Conservation (phyloP, 306 rosid species). For the Abrus pulchellus region DNA sequence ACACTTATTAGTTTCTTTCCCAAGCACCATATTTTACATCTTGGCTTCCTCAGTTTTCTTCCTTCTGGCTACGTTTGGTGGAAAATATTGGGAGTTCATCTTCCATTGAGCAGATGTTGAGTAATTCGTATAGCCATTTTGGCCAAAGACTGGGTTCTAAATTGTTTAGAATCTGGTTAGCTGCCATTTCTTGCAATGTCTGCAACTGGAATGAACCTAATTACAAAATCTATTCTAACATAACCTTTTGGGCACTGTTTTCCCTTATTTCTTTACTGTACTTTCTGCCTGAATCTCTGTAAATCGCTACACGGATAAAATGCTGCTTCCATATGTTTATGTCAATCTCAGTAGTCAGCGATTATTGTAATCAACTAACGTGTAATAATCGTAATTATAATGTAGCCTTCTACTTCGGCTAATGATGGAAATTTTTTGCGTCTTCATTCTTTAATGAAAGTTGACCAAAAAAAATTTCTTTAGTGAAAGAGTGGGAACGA, state of each 20-base stretch:
- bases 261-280: not conserved
- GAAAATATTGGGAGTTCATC: conserved; percentile 42
- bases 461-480: too few species aligned
- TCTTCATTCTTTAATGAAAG: not conserved
- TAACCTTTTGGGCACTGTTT: conserved; percentile 34
- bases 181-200: conserved; percentile 43
- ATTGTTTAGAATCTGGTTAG: conserved; percentile 44
- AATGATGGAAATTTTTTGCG: not conserved
- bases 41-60: conserved; percentile 43
- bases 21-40: conserved; percentile 13
- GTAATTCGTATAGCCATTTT: conserved; percentile 38
- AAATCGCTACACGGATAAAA: conserved; percentile 21
- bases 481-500: too few species aligned
- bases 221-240: conserved; percentile 53
- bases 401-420: not conserved
- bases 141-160: conserved; percentile 33
- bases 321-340: conserved; percentile 28
- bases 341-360: not conserved
- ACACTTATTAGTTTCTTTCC: conserved; percentile 51
- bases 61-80: conserved; percentile 30
- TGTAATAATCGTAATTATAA: not conserved
- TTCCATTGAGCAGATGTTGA: conserved; percentile 32
- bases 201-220: conserved; percentile 49
- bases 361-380: not conserved
- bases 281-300: conserved; percentile 32